These are phyloP conservation scores for Asterophora lycoperdoides DNA, from an alignment of 768 basidiomycete species.

Conservation along the genomic window DNA sequence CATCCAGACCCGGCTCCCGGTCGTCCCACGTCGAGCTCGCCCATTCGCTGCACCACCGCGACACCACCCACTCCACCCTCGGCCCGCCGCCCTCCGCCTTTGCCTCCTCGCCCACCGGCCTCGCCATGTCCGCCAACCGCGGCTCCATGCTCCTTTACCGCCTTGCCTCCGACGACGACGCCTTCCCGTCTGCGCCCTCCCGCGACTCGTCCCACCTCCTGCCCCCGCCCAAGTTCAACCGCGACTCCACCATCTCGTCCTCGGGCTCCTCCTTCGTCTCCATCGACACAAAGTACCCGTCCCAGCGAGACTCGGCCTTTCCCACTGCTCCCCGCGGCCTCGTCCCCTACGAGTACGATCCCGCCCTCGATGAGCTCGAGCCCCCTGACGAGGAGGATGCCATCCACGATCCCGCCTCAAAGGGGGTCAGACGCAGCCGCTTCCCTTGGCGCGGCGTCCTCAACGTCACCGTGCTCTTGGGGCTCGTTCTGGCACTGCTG, in stretches of 20 bases:
- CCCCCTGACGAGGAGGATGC: slow-evolving; percentile 70
- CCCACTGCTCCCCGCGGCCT: slow-evolving; percentile 34
- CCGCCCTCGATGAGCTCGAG: slow-evolving; percentile 49
- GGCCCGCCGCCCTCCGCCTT: background rate
- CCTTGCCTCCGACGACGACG: too few relatives aligned
- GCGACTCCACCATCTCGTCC: slow-evolving; percentile 16
- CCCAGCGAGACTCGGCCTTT: slow-evolving; percentile 21
- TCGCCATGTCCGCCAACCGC: too few relatives aligned
- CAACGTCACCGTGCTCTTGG: slow-evolving; percentile 66
- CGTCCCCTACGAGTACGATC: slow-evolving; percentile 71
- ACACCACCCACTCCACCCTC: slow-evolving; percentile 6
- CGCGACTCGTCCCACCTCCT: slow-evolving; percentile 6
- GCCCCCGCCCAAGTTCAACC: slow-evolving; percentile 16
- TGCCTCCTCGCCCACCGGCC: slow-evolving; percentile 5
- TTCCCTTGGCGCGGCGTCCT: slow-evolving; percentile 47
- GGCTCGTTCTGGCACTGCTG: slow-evolving; percentile 60
- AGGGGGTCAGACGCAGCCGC: slow-evolving; percentile 24
- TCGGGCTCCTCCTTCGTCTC: slow-evolving; percentile 14
- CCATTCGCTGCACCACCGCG: slow-evolving; percentile 4
- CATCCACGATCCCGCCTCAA: slow-evolving; percentile 57
- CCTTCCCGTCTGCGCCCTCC: too few relatives aligned
- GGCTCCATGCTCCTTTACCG: slow-evolving; percentile 27
- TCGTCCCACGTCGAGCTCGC: slow-evolving; percentile 14
- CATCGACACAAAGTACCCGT: slow-evolving; percentile 19
- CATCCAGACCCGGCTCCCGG: slow-evolving; percentile 13